Conservation (phyloP, 2,329 filamentous ascomycete genomes). For the Colletotrichum siamense region DNA sequence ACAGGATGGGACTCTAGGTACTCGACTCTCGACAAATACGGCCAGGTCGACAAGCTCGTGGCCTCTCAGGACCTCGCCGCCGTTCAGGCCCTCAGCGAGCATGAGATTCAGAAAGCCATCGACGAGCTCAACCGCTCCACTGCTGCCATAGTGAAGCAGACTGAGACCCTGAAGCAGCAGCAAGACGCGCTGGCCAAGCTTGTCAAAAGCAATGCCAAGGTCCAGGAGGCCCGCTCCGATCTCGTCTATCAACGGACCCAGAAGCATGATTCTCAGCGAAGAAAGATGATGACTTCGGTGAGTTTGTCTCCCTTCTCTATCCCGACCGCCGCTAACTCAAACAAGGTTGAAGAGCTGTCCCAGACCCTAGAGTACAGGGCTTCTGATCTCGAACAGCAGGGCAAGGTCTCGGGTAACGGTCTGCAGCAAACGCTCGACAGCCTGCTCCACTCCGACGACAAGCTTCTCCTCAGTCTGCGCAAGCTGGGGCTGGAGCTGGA, state of each 20-base stretch:
- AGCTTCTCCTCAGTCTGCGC: constrained; percentile 67
- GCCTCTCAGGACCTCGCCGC: constrained; percentile 50
- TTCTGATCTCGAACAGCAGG: constrained; percentile 57
- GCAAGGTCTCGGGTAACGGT: constrained; percentile 45
- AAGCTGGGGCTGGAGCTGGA: constrained; percentile 69
- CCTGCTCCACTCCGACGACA: constrained; percentile 67
- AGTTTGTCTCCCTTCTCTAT: neutral
- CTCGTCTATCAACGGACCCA: constrained; percentile 39
- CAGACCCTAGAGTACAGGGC: constrained; percentile 51
- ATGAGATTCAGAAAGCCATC: constrained; percentile 66
- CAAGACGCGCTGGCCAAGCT: constrained; percentile 63
- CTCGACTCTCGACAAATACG: constrained; percentile 51
- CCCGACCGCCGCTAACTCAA: neutral
- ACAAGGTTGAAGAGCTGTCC: constrained; percentile 53
- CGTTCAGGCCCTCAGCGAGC: constrained; percentile 59
- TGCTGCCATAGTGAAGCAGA: constrained; percentile 67
- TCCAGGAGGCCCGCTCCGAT: constrained; percentile 35
- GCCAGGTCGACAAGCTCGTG: constrained; percentile 51
- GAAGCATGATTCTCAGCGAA: constrained; percentile 45
- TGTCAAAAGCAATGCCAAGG: constrained; percentile 47
- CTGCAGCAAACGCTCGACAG: constrained; percentile 55
- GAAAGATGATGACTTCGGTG: constrained; percentile 49
- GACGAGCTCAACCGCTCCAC: constrained; percentile 70
- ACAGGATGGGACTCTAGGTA: constrained; percentile 45
- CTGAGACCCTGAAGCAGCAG: constrained; percentile 65